These are phyloP conservation scores for Wolfiporia cocos DNA, from an alignment of 1,284 basidiomycete genomes.

Conservation along the genomic window DNA sequence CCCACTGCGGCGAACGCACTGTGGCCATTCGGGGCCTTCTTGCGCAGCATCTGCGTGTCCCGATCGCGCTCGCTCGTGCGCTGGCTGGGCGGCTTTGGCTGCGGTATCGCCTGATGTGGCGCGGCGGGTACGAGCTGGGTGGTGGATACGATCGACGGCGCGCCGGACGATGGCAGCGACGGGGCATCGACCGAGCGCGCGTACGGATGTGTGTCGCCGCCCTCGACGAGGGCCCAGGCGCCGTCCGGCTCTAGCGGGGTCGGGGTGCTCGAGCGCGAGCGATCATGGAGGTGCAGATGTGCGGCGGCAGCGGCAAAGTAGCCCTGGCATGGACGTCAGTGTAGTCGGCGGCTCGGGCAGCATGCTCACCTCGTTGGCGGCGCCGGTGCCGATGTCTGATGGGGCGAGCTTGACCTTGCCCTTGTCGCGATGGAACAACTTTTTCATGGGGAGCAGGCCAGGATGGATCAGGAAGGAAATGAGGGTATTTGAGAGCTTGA, in stretches of 20 bases:
- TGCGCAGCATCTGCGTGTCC: constrained; percentile 21
- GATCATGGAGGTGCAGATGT: constrained; percentile 32
- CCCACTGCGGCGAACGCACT: constrained; percentile 37
- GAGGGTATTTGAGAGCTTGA: not conserved
- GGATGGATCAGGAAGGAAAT: constrained; percentile 1
- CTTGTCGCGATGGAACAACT: constrained; percentile 45
- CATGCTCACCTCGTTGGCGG: constrained; percentile 24
- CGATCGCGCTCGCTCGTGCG: constrained; percentile 22
- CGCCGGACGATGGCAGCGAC: not conserved
- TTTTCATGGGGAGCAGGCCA: constrained; percentile 34
- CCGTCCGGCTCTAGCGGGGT: constrained; percentile 23
- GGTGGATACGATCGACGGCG: not conserved
- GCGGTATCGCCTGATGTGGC: not conserved
- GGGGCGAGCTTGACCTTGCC: constrained; percentile 30
- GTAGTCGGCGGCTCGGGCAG: no score
- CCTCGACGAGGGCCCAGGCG: constrained; percentile 14
- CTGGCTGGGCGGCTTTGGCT: constrained; percentile 4
- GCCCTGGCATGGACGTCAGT: no score
- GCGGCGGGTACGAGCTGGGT: not conserved
- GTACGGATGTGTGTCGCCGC: constrained; percentile 5
- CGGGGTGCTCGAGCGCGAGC: constrained; percentile 34
- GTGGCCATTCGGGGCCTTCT: constrained; percentile 24
- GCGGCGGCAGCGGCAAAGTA: no score
- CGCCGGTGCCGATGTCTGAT: constrained; percentile 18
- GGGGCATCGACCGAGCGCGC: not conserved